Evolutionary conservation across 2,329 filamentous ascomycete species (phyloP), one percentile per base, ranked within the genome.

Genomic region (Colletotrichum godetiae): DNA sequence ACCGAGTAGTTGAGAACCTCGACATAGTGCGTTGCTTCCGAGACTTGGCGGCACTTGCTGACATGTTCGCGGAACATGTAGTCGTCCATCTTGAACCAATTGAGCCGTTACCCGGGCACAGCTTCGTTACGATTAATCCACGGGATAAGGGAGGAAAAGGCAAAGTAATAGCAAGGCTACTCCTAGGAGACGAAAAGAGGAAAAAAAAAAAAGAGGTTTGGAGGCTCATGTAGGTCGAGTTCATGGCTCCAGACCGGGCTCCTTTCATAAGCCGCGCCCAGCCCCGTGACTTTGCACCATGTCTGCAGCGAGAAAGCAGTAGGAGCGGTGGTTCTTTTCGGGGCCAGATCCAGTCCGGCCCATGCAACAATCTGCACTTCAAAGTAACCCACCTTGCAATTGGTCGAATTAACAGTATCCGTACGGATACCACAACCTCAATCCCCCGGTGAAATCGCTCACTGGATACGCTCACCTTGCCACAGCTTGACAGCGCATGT

Each of bases 1-100:
- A 90, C 89, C 78, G 88, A 87, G 76, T 90, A 91, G 76, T 91
- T 91, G 76, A 89, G 85, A 49, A 91, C 88, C 78, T 91, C 88
- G 29, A 91, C 75, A 78, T 89, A 91, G 75, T 82, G 85, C 22
- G 88, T 91, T 67, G 81, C 81, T 79, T 91, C 89, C 4, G 80
- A 73, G 60, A 90, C 87, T 37, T 83, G 82, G 27, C 81, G 84
- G 78, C 88, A 90, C 58, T 84, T 79, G 11, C 82, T 78, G 71
- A 91, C 83, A 77, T 87, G 85, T 37, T 80, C 76, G 74, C 83
- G 81, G 76, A 91, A 91, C 80, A 90, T 85, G 78, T 89, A 91
- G 76, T 91, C 87, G 79, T 91, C 89, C 89, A 91, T 91, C 31
- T 73, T 78, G 68, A 61, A n/a, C 53, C 68, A 59, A 68, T 63